Percentiles rank a stretch among this genome's conserved stretches.
phyloP scores from a whole-genome alignment of 2,329 filamentous ascomycete species.

The Phaeomoniella chlamydospora region DNA sequence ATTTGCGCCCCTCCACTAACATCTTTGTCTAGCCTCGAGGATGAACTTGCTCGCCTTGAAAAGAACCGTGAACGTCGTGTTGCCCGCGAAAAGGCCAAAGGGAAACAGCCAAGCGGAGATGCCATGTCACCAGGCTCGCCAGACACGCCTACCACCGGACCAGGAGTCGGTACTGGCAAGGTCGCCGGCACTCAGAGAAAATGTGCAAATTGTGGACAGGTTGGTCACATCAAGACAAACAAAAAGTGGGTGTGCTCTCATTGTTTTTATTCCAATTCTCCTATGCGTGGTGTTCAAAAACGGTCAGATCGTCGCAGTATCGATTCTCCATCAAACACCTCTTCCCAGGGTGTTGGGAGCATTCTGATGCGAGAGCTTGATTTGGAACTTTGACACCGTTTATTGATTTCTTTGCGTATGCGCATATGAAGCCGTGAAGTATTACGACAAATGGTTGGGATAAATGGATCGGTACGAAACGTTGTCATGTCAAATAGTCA shows the following conservation, averaged over 20 bases:
- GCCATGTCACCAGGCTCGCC: constrained; percentile 30
- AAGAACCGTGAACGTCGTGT: constrained; percentile 79
- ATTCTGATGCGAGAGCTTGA: constrained; percentile 6
- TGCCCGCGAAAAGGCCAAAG: constrained; percentile 82
- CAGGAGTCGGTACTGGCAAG: constrained; percentile 42
- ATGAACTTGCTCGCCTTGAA: constrained; percentile 69
- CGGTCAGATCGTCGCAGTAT: not conserved
- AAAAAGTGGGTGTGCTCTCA: constrained; percentile 59
- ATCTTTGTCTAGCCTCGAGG: constrained; percentile 39
- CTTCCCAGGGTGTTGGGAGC: constrained; percentile 5
- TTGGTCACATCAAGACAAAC: constrained; percentile 97
- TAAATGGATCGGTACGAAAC: no score
- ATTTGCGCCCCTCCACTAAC: constrained; percentile 9
- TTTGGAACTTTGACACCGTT: constrained; percentile 4
- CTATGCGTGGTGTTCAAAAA: not conserved
- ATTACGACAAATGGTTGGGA: no score
- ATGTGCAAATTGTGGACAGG: constrained; percentile 93
- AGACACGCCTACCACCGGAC: constrained; percentile 25
- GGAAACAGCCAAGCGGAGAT: constrained; percentile 25
- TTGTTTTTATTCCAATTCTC: constrained; percentile 11
- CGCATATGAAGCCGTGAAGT: no score
- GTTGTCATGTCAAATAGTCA: no score
- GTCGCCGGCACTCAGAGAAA: constrained; percentile 56
- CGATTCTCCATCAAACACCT: constrained; percentile 4
- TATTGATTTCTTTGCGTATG: no score